Conservation (phyloP, 306 rosid species). For the Vicia villosa region DNA sequence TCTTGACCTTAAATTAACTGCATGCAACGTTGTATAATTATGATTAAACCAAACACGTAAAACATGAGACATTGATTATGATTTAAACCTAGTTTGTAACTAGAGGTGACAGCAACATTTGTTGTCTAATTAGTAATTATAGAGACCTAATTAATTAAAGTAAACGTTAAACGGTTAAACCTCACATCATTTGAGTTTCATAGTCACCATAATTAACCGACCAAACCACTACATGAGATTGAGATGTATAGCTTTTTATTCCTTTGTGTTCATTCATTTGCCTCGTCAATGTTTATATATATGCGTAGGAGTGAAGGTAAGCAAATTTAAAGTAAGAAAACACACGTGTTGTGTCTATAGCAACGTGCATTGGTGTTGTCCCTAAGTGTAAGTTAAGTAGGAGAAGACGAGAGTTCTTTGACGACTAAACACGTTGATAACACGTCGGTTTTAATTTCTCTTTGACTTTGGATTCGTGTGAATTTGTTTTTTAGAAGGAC, state of each 20-base stretch:
- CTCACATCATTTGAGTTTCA: constrained; percentile 41
- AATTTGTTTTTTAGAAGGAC: constrained; percentile 50
- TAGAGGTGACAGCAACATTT: constrained; percentile 2
- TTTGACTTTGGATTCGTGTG: constrained; percentile 38
- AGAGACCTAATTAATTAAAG: constrained; percentile 17
- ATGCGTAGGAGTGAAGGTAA: neutral
- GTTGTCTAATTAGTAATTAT: constrained; percentile 20
- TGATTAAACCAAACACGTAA: constrained; percentile 24
- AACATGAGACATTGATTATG: constrained; percentile 29
- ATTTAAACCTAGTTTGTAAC: constrained; percentile 5
- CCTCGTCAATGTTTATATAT: constrained; percentile 18
- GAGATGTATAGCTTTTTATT: constrained; percentile 2
- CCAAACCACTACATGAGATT: constrained; percentile 32
- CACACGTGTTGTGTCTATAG: constrained; percentile 51
- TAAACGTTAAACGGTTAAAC: constrained; percentile 27
- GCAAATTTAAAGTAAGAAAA: constrained; percentile 16
- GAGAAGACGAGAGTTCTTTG: constrained; percentile 9
- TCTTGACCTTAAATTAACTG: constrained; percentile 26
- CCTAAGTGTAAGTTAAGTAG: neutral
- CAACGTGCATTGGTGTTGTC: constrained; percentile 41
- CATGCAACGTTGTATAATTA: constrained; percentile 10
- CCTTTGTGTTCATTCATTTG: constrained; percentile 28
- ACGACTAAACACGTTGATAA: constrained; percentile 42
- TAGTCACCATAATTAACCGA: constrained; percentile 27
- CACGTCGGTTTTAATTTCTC: constrained; percentile 25